These are phyloP conservation scores for Protostelium mycophagum DNA, from an alignment of 78 protist species.

Conservation along the genomic window DNA sequence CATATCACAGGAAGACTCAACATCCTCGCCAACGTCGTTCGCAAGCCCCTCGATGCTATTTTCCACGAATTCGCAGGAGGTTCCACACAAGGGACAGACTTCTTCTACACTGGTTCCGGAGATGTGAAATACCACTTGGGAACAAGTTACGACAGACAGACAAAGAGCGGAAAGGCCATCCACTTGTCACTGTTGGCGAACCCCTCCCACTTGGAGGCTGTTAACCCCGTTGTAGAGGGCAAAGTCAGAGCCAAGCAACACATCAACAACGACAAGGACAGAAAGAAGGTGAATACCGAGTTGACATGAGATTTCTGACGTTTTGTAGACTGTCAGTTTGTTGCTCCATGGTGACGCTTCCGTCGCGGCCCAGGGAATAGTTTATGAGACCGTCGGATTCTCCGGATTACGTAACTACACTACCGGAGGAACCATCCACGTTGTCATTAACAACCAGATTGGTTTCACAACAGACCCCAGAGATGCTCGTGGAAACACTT, in stretches of 20 bases:
- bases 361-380: constrained; percentile 93
- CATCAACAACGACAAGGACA: constrained; percentile 21
- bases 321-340: constrained; percentile 3
- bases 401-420: constrained; percentile 71
- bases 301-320: neutral
- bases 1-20: constrained; percentile 63
- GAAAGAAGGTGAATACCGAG: constrained; percentile 22
- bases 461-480: constrained; percentile 97
- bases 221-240: constrained; percentile 93
- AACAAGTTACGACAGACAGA: constrained; percentile 59
- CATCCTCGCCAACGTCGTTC: constrained; percentile 84
- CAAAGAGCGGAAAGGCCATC: constrained; percentile 50
- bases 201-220: constrained; percentile 97
- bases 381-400: constrained; percentile 79
- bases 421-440: constrained; percentile 94
- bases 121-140: constrained; percentile 98
- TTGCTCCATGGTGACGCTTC: constrained; percentile 97
- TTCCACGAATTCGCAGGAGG: constrained; percentile 87
- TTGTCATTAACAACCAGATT: constrained; percentile 95
- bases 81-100: constrained; percentile 29
- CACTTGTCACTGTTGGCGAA: constrained; percentile 89
- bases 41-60: constrained; percentile 84
- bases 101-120: constrained; percentile 70
- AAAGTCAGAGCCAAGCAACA: constrained; percentile 91
- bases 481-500: constrained; percentile 52